These are phyloP conservation scores for Trichocladium uniseriatum DNA, from an alignment of 495 filamentous ascomycete species.

Conservation along the genomic window DNA sequence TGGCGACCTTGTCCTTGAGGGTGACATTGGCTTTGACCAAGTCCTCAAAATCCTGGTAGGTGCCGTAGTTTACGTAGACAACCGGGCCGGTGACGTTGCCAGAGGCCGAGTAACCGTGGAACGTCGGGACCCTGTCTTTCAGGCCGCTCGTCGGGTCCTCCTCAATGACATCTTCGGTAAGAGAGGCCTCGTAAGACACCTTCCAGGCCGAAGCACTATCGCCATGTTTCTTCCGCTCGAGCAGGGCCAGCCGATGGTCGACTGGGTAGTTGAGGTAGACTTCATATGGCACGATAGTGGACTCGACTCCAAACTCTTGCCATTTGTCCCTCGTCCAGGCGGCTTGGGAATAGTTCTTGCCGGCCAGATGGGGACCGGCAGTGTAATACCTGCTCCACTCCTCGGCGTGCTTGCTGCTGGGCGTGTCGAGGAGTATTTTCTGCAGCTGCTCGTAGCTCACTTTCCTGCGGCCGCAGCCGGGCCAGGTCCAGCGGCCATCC, in stretches of 20 bases:
- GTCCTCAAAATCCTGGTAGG: constrained; percentile 76
- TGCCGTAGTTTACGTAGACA: constrained; percentile 86
- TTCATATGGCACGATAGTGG: constrained; percentile 71
- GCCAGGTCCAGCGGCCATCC: constrained; percentile 36
- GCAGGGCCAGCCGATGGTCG: constrained; percentile 66
- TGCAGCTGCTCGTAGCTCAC: constrained; percentile 59
- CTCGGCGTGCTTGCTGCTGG: constrained; percentile 54
- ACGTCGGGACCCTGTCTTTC: constrained; percentile 72
- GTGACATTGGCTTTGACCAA: constrained; percentile 65
- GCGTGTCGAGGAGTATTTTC: constrained; percentile 60
- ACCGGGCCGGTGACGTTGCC: constrained; percentile 77
- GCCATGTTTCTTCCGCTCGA: constrained; percentile 52
- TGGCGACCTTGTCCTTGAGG: constrained; percentile 74
- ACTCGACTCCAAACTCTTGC: constrained; percentile 71
- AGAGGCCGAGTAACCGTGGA: constrained; percentile 88
- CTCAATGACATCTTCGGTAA: constrained; percentile 80
- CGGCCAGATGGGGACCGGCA: constrained; percentile 74
- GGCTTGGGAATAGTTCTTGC: constrained; percentile 79
- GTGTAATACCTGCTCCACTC: constrained; percentile 94
- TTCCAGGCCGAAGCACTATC: constrained; percentile 35
- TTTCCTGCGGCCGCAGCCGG: constrained; percentile 24
- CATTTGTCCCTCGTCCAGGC: constrained; percentile 81
- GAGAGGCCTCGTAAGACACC: constrained; percentile 67
- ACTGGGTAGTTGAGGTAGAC: constrained; percentile 85
- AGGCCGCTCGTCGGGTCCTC: constrained; percentile 71